Evolutionary conservation across 306 rosid genomes (phyloP).

Genomic region (Prunus mongolica): DNA sequence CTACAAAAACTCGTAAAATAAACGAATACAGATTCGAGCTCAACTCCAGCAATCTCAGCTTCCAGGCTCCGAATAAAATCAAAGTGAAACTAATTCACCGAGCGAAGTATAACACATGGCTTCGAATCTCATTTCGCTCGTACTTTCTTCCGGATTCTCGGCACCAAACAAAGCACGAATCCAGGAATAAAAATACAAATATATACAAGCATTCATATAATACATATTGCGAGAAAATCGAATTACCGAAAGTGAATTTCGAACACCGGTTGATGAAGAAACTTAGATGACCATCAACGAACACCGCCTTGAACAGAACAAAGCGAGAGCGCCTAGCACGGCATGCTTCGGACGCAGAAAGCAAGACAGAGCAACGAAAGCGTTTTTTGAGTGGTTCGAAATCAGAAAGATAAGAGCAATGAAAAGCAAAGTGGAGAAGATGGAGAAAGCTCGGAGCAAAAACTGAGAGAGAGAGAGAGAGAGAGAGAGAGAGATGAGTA

Average conservation of each 20-base stretch:
- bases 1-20: constrained; percentile 12
- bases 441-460: background rate
- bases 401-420: background rate
- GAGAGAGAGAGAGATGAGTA: background rate
- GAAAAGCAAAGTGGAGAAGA: background rate
- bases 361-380: background rate
- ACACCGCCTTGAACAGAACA: constrained; percentile 6
- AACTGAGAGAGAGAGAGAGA: background rate
- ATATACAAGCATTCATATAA: background rate
- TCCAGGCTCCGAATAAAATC: background rate
- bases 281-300: constrained; percentile 40
- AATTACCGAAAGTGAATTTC: constrained; percentile 7
- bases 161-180: constrained; percentile 20
- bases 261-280: background rate
- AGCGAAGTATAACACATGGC: background rate
- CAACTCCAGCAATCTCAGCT: background rate
- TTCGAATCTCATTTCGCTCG: background rate
- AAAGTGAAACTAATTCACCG: background rate
- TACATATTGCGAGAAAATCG: background rate
- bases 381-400: background rate
- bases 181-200: background rate
- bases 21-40: background rate
- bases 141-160: constrained; percentile 7
- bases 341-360: background rate
- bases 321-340: background rate